Evolutionary conservation across 176 grass and related monocot species (phyloP), one percentile per base, ranked within the genome.

Genomic region (Calamus simplicifolius): DNA sequence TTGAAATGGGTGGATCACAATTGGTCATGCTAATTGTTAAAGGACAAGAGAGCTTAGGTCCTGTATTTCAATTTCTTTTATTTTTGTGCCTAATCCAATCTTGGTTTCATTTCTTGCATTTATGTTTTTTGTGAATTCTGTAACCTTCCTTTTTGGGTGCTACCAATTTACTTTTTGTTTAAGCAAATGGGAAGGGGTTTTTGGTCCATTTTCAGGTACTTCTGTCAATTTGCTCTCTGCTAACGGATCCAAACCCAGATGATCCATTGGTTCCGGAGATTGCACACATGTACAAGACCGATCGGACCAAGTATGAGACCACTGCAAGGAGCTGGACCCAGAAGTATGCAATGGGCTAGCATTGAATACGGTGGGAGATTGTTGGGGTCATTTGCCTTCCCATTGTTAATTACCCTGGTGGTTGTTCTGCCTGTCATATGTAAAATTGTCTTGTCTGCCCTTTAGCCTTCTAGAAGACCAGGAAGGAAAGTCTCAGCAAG

Each of bases 241-340:
- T 85, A 63, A 75, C 70, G 12, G 86, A 85, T 56, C 86, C 81
- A 6, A 85, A 89, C 75, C 86, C 86, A 27, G 86, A 89, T 5
- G 78, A 89, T 38, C 86, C 86, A 30, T 69, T 89, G 58, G 86
- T 89, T 60, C 86, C 86, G 5, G 86, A 85, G 67, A 89, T 89
- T 25, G 86, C 86, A 0, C 86, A 85, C 62, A 89, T 85, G 81
- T 89, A 89, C 67, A 89, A 89, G 67, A 81, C 70, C 1, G 86
- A 89, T 56, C 73, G 74, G 61, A 66, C 77, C 62, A 89, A 89
- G 78, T 89, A 89, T 5, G 86, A 89, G 54, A 74, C 69, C 49
- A 85, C 81, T 0, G 81, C 86, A 3, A 85, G 75, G 72, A 85
- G 77, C 67, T 89, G 81, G 78, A 89, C 86, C 13, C 86, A 89